These are phyloP conservation scores for Pichia phayaonensis DNA, from an alignment of 805 yeast species.

Conservation along the genomic window DNA sequence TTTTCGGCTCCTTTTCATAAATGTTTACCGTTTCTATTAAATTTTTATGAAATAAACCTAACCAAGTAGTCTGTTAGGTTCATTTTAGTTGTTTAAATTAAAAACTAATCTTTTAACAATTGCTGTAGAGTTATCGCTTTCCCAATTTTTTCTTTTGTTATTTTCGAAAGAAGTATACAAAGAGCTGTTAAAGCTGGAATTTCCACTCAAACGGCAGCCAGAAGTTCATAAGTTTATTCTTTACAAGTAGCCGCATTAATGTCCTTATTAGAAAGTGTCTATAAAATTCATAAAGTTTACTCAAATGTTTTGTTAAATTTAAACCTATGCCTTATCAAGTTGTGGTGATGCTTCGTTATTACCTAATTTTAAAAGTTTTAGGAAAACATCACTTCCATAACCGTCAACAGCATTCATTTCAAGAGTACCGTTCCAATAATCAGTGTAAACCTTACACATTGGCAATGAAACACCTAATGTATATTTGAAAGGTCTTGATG, in stretches of 20 bases:
- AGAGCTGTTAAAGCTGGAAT: no score
- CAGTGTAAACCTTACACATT: conserved; percentile 87
- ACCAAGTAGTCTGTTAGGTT: background rate
- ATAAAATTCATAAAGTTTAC: background rate
- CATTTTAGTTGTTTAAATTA: background rate
- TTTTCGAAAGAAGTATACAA: no score
- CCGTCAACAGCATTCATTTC: conserved; percentile 81
- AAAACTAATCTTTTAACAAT: no score
- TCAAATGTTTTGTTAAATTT: background rate
- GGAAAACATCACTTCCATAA: conserved; percentile 82
- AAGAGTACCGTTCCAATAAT: conserved; percentile 92
- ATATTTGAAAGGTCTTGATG: conserved; percentile 64
- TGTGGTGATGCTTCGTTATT: conserved; percentile 53
- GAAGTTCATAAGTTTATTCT: no score
- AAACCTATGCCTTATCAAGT: conserved; percentile 57
- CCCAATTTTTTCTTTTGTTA: no score
- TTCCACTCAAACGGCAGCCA: no score
- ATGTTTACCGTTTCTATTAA: background rate
- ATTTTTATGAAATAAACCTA: background rate
- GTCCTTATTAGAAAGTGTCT: background rate
- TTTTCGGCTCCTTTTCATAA: background rate
- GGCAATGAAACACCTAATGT: conserved; percentile 87
- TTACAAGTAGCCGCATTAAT: no score
- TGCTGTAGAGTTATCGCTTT: background rate
- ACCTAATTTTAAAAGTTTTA: conserved; percentile 75